A percentile compares a stretch with the other conserved stretches of the same genome.
Evolutionary conservation across 2,329 filamentous ascomycete genomes (phyloP).

Genomic region (Metarhizium rileyi): DNA sequence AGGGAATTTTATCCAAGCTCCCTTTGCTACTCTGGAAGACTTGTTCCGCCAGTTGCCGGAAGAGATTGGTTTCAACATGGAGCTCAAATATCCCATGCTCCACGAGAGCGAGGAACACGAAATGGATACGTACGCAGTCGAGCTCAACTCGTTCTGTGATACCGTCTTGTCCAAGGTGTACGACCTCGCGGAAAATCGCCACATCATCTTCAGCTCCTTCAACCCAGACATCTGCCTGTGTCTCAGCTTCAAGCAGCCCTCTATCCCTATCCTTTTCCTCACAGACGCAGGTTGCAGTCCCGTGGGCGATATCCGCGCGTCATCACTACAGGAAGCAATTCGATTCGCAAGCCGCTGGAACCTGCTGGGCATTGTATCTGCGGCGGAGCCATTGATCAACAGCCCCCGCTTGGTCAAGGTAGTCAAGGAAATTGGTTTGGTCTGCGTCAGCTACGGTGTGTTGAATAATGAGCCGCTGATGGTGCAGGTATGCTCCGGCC

Average conservation of each 20-base stretch:
- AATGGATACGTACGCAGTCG: slow-evolving; percentile 93
- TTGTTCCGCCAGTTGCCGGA: slow-evolving; percentile 79
- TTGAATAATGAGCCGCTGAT: slow-evolving; percentile 81
- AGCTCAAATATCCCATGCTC: slow-evolving; percentile 99
- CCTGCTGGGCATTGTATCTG: slow-evolving; percentile 78
- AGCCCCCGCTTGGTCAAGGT: slow-evolving; percentile 83
- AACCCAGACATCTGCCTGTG: slow-evolving; percentile 95
- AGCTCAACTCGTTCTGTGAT: slow-evolving; percentile 94
- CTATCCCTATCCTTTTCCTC: slow-evolving; percentile 89
- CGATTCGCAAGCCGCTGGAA: slow-evolving; percentile 95
- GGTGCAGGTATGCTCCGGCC: slow-evolving; percentile 63
- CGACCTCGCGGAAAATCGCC: slow-evolving; percentile 68
- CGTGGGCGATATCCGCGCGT: slow-evolving; percentile 83
- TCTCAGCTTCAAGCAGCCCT: slow-evolving; percentile 93
- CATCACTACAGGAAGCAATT: slow-evolving; percentile 88
- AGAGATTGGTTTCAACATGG: slow-evolving; percentile 90
- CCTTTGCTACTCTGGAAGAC: slow-evolving; percentile 90
- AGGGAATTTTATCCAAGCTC: slow-evolving; percentile 89
- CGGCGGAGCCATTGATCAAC: slow-evolving; percentile 80
- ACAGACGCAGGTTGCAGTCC: slow-evolving; percentile 75
- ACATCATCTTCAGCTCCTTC: slow-evolving; percentile 95
- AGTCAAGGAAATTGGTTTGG: slow-evolving; percentile 86
- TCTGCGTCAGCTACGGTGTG: slow-evolving; percentile 90
- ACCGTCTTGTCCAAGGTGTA: slow-evolving; percentile 87
- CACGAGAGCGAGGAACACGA: slow-evolving; percentile 90